Base-by-base conservation (phyloP, 345 rosid genomes). In the Hypericum androsaemum region DNA sequence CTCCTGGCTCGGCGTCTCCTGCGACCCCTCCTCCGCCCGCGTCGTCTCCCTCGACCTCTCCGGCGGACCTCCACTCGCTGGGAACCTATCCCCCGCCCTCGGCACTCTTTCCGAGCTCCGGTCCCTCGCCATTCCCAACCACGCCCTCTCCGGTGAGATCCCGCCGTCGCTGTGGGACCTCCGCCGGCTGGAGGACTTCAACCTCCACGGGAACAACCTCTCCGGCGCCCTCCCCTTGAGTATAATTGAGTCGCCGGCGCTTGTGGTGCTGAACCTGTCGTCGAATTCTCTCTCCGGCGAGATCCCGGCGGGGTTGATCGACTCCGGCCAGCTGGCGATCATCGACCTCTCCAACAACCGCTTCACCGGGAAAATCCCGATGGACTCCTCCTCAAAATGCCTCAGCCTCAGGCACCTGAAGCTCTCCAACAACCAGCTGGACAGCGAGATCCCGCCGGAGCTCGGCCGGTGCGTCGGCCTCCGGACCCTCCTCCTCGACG, bases 161-260 rank as follows among this genome's bases (percentile, higher is more conserved):
- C 80, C 89, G 6, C 66, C 22, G 3, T 56, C 41, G 49, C 32
- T 82, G 12, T 67, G 73, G 36, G 61, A 48, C 36, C 81, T 82
- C 9, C 58, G 22, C 63, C 59, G 47, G 40, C 67, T 82, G 35
- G 69, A 77, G 72, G 71, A 71, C 13, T 59, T 82, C 49, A 75
- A 77, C 57, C 75, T 82, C 52, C 85, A 75, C 53, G 77, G 76
- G 3, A 82, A 79, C 68, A 79, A 79, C 60, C 73, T 82, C 58
- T 75, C 85, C 32, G 83, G 83, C 46, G 38, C 47, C 13, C 65
- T 82, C 53, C 85, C 80, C 9, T 15, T 14, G 14, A 70, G 71
- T 70, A 71, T 73, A 69, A 72, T 71, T 61, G 47, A 39, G 35
- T 60, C 65, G 8, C 56, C 35, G 35, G 55, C 55, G 60, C 81